Conservation (phyloP, 306 rosid genomes). For the Parietaria judaica region DNA sequence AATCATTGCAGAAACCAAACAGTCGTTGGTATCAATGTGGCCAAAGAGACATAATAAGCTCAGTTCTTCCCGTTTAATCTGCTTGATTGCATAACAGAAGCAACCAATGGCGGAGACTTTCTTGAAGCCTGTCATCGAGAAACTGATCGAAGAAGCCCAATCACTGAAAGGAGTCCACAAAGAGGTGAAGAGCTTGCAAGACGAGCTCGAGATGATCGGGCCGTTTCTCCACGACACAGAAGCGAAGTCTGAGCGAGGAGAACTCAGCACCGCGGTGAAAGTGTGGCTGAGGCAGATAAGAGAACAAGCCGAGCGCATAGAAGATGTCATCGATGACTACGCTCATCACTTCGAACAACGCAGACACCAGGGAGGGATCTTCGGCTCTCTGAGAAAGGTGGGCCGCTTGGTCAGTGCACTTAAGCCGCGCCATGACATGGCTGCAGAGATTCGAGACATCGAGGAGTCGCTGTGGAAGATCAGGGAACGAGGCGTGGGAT, state of each 20-base stretch:
- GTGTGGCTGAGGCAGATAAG: slow-evolving; percentile 2
- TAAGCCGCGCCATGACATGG: not conserved
- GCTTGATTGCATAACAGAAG: not conserved
- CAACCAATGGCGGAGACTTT: slow-evolving; percentile 2
- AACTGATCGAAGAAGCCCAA: not conserved
- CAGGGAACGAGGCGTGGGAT: not conserved
- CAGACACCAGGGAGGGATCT: not conserved
- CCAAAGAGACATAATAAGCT: too few relatives aligned
- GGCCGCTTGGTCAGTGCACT: not conserved
- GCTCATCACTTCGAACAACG: not conserved
- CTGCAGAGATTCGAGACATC: not conserved
- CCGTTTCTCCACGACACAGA: slow-evolving; percentile 3
- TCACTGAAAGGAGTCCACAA: slow-evolving; percentile 2
- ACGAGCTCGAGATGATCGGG: slow-evolving; percentile 2
- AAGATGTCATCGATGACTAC: slow-evolving; percentile 2
- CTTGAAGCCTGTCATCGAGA: not conserved
- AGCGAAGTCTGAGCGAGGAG: not conserved
- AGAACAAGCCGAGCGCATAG: not conserved
- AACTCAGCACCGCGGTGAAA: not conserved
- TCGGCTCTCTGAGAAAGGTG: not conserved
- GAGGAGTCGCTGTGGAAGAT: not conserved
- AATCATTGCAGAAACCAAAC: too few relatives aligned
- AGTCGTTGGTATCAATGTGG: too few relatives aligned
- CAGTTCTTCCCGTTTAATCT: too few relatives aligned
- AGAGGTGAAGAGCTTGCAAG: slow-evolving; percentile 4